phyloP scores from a whole-genome alignment of 148 eudicot species.

The Rhododendron henanense region DNA sequence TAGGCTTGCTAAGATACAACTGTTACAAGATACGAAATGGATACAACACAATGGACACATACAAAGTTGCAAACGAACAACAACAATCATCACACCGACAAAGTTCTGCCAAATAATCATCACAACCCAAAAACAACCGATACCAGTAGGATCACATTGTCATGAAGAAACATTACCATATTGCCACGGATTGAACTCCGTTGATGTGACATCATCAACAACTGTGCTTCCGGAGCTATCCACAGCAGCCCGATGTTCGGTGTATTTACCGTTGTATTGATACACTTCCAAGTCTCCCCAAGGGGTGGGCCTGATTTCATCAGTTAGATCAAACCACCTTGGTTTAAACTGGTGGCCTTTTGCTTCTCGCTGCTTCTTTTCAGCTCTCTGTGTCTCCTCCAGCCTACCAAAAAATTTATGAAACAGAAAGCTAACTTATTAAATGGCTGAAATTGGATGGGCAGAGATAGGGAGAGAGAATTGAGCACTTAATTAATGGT shows the following conservation, averaged over 20 bases:
- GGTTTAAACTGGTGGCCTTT: constrained; percentile 60
- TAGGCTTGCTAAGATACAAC: not conserved
- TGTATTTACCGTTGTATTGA: constrained; percentile 62
- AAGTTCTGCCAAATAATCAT: not conserved
- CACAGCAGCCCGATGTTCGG: constrained; percentile 42
- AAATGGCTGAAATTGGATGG: not conserved
- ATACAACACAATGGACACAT: constrained; percentile 6
- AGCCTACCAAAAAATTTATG: constrained; percentile 31
- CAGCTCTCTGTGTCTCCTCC: constrained; percentile 86
- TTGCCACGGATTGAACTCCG: constrained; percentile 85
- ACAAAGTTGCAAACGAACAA: not conserved
- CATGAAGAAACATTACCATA: constrained; percentile 43
- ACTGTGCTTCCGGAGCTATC: constrained; percentile 39
- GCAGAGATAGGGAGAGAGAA: not conserved
- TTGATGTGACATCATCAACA: constrained; percentile 30
- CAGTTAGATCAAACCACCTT: constrained; percentile 66
- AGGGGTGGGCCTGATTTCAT: constrained; percentile 67
- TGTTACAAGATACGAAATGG: not conserved
- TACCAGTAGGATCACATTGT: constrained; percentile 23
- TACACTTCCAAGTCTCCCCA: constrained; percentile 90
- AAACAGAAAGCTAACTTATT: not conserved
- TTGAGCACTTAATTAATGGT: not conserved
- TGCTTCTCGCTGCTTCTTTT: constrained; percentile 66
- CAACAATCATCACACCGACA: not conserved
- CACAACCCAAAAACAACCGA: not conserved